Base-by-base conservation (phyloP, 1,284 basidiomycete species). In the Erythrobasidium hasegawianum region DNA sequence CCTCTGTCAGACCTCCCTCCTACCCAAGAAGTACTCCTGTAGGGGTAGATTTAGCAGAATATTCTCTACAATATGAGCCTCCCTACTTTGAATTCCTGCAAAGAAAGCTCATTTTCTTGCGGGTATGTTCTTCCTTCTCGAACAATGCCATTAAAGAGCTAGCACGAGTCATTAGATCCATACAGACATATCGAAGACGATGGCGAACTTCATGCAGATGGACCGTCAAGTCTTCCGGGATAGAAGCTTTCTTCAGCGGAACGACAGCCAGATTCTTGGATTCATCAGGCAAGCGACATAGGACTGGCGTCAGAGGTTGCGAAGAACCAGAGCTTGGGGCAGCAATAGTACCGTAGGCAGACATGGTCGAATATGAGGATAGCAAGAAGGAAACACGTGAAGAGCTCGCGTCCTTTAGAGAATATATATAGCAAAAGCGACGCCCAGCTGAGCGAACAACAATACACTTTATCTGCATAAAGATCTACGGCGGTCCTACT, bases 51-150 rank as follows among this genome's bases (percentile, higher is more conserved):
- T 41, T 50, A n/a, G n/a, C 5, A n/a, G 14, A 45, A 18, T 10
- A 33, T 11, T 33, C 1, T 22, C 27, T 38, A 4, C 13, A 20
- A 20, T 24, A 39, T 10, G 38, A 56, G 10, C 1, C 16, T 26
- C 2, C 47, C 26, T 4, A 52, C 49, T 59, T 72, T 70, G 50
- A 73, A 72, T 33, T 67, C 61, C 33, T 73, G 66, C 11, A 81
- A 79, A 59, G 79, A 83, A 78, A 80, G 83, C 68, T 74, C 80
- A 76, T 79, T 78, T 72, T 90, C 87, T 75, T 92, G 90, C 0
- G 91, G 90, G 76, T 94, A 94, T 3, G 90, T 90, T 71, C 80
- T 76, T 0, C 92, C 91, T 73, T 84, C 82, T 56, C 85, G 85
- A 11, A 95, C 80, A 73, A 88, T 89, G 57, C 81, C 80, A n/a